A percentile compares a stretch with the other conserved stretches of the same genome.
Evolutionary conservation across 345 rosid species (phyloP).

Genomic region (Populus alba): DNA sequence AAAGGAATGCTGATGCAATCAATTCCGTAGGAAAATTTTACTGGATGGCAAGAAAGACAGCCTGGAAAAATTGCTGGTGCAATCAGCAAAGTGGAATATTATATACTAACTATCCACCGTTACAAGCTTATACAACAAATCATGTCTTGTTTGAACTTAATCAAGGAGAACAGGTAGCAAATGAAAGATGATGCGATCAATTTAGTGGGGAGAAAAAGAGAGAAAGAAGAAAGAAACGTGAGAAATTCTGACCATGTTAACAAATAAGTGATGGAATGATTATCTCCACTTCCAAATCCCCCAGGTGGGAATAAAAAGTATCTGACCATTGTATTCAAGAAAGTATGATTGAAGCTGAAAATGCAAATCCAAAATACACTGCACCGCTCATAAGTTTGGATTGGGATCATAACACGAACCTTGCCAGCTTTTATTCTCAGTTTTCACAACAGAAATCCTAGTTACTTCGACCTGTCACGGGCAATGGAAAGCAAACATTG

Average conservation of each 20-base stretch:
- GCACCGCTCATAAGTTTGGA: too few species aligned
- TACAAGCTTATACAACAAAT: background rate
- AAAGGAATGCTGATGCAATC: constrained; percentile 3
- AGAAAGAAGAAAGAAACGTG: background rate
- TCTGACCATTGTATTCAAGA: too few species aligned
- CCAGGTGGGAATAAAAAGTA: constrained; percentile 25
- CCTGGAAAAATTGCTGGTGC: background rate
- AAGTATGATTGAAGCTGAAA: too few species aligned
- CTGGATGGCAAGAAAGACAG: background rate
- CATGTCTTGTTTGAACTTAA: background rate
- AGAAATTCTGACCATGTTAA: background rate
- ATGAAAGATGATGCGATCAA: constrained; percentile 4
- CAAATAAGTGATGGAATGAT: constrained; percentile 16
- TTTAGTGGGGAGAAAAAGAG: background rate
- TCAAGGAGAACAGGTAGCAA: background rate
- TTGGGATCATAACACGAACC: too few species aligned
- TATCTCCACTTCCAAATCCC: constrained; percentile 23
- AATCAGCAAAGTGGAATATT: background rate
- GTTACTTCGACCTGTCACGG: too few species aligned
- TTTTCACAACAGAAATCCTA: too few species aligned
- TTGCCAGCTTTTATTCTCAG: too few species aligned
- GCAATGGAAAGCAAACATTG: too few species aligned
- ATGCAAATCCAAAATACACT: too few species aligned
- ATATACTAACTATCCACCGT: too few species aligned
- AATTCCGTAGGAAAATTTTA: background rate